Evolutionary conservation across 2,329 filamentous ascomycete species (phyloP), one percentile per base, ranked within the genome.

Genomic region (Hypomyces perniciosus): DNA sequence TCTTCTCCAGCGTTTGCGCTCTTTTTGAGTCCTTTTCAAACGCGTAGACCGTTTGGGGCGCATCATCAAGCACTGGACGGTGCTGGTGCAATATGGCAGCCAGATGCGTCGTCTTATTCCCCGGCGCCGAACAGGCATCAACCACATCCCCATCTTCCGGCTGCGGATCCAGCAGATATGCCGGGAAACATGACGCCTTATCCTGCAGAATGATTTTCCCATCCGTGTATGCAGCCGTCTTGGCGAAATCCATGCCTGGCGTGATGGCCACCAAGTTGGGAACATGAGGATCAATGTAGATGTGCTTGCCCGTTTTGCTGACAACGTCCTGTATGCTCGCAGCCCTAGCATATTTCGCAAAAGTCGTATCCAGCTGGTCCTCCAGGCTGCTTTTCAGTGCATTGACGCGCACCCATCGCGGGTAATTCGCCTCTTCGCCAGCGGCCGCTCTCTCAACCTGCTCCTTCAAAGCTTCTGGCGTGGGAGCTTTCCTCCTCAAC

Each of bases 161-260:
- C 0, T 71, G 72, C 0, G 86, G 83, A 46, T 95, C 77, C 0
- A 99, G 74, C 3, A 99, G 74, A 64, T 93, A 93, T 1, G 92
- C 93, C 0, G 93, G 93, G 62, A 99, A 96, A 64, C 93, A 99
- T 1, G 91, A 96, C 0, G 93, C 92, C 68, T 96, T 97, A 63
- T 97, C 93, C 66, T 99, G 93, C 27, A 97, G 73, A 53, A 97
- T 96, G 48, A 97, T 81, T 43, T 83, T 79, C 1, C 92, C 92
- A 1, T 78, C 73, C 10, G 73, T 78, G 67, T 97, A 97, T 0
- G 90, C 86, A 10, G 78, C 69, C 6, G 82, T 85, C 55, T 84
- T 86, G 20, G 83, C 85, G 40, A 96, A 74, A 61, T 95, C 88
- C 35, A 79, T 75, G 2, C 79, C 77, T 1, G 86, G 81, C 2